Evolutionary conservation across 768 basidiomycete species (phyloP), one percentile per base, ranked within the genome.

Genomic region (Podaxis carcinomalis): DNA sequence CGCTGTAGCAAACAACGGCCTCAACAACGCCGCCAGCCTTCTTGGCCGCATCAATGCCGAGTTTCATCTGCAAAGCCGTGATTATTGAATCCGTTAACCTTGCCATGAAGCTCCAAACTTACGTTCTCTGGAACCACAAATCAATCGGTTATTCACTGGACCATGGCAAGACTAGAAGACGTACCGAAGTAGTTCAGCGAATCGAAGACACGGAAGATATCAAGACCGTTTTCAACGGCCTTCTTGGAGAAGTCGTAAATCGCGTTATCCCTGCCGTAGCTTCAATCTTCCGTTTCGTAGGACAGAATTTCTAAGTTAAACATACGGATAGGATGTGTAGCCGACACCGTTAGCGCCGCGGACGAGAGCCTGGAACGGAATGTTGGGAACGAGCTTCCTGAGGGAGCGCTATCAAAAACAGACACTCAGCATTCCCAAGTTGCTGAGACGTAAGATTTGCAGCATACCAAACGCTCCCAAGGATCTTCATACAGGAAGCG

Each of bases 221-320:
- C 97, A 52, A 98, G 84, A 71, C 97, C 97, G 68, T 98, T 97
- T 77, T 98, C 95, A n/a, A 99, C 96, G 23, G 97, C 97, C 74
- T 96, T 96, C 81, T 95, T 96, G 63, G 93, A 97, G 80, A 99
- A 99, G 74, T 97, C 97, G 76, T 99, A 99, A 74, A 99, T 98
- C 61, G 93, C 96, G 68, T 99, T 99, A 74, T 98, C 95, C 28
- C 92, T 93, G 64, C 51, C 21, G 56, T 25, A 23, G 21, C 50
- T 63, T 72, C 23, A 58, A 7, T 9, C 28, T 19, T 16, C 23
- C 60, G 51, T 59, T 50, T 23, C 23, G n/a, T 36, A 21, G 49
- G 40, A 19, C 37, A 23, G 25, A 23, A 27, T 47, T 4, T 32
- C 32, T 32, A 32, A 0, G 23, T 28, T 10, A 35, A 11, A 78